Evolutionary conservation across 768 basidiomycete genomes (phyloP), one percentile per base, ranked within the genome.

Genomic region (Mycena rebaudengoi): DNA sequence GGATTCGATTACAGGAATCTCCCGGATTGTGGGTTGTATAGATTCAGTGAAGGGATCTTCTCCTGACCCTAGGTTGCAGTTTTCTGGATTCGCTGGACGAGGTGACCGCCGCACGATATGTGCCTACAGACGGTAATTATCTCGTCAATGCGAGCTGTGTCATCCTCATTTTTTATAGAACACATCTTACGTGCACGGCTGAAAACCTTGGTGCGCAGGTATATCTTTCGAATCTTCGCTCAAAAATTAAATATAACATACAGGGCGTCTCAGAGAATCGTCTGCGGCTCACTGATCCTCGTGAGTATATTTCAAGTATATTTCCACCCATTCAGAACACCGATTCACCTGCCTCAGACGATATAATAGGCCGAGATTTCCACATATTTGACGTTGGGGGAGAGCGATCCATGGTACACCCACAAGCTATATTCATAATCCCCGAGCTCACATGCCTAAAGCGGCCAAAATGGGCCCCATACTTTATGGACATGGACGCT

Each of bases 241-340:
- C 2, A 39, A 25, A 8, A 4, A 0, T 10, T n/a, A n/a, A n/a
- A n/a, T n/a, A n/a, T n/a, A n/a, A n/a, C n/a, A n/a, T 28, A 4
- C 76, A 84, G n/a, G 92, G 92, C 1, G 90, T 92, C 23, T 88
- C 90, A 7, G 91, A 94, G 70, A 89, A 94, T 72, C 87, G 87
- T 20, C 92, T 94, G 69, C 85, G 83, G 58, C 39, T 33, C 7
- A 41, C 40, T 28, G 49, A 61, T 12, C 66, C 40, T 10, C 49
- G 62, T 52, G 33, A 21, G 41, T 7, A 33, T 33, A n/a, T n/a
- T n/a, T n/a, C n/a, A n/a, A n/a, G n/a, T n/a, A n/a, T n/a, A n/a
- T n/a, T n/a, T n/a, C n/a, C n/a, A 23, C 65, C 21, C 52, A 0
- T 13, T 12, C 23, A 8, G 4, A 11, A 20, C 7, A 5, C 5